Evolutionary conservation across 2,329 filamentous ascomycete genomes (phyloP).

Genomic region (Alternaria tenuissima): DNA sequence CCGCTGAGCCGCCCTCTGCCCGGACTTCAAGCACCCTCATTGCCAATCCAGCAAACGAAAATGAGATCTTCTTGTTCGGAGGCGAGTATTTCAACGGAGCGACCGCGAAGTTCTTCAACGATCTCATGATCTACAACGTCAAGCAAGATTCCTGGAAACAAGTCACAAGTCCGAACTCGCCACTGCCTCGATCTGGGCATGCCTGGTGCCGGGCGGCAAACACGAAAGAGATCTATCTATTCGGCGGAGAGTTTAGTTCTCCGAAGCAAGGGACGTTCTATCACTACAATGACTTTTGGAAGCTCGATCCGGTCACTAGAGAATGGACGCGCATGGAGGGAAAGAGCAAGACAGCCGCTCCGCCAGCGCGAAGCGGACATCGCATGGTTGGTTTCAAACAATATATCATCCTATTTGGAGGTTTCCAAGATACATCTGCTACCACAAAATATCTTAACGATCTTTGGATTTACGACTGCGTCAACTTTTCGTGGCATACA

Average conservation of each 20-base stretch:
- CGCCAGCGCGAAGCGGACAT: slow-evolving; percentile 87
- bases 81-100: slow-evolving; percentile 97
- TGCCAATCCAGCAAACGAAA: slow-evolving; percentile 83
- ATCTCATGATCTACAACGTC: slow-evolving; percentile 74
- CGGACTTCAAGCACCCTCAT: slow-evolving; percentile 83
- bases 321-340: slow-evolving; percentile 93
- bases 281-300: slow-evolving; percentile 99
- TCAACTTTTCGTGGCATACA: slow-evolving; percentile 83
- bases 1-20: slow-evolving; percentile 75
- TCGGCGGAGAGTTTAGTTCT: slow-evolving; percentile 95
- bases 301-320: slow-evolving; percentile 79
- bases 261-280: slow-evolving; percentile 99
- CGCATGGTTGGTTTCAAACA: slow-evolving; percentile 98
- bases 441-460: slow-evolving; percentile 94
- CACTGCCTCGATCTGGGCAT: slow-evolving; percentile 89
- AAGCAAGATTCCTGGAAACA: slow-evolving; percentile 89
- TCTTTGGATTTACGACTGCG: slow-evolving; percentile 93
- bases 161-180: slow-evolving; percentile 89
- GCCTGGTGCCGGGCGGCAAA: slow-evolving; percentile 94
- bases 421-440: slow-evolving; percentile 96
- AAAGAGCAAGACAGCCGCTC: slow-evolving; percentile 79
- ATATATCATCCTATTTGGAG: slow-evolving; percentile 93
- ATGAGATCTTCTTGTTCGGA: slow-evolving; percentile 89
- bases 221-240: slow-evolving; percentile 84
- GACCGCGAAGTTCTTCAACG: slow-evolving; percentile 75